phyloP scores from a whole-genome alignment of 495 filamentous ascomycete species.

The Talaromyces trachyspermus region DNA sequence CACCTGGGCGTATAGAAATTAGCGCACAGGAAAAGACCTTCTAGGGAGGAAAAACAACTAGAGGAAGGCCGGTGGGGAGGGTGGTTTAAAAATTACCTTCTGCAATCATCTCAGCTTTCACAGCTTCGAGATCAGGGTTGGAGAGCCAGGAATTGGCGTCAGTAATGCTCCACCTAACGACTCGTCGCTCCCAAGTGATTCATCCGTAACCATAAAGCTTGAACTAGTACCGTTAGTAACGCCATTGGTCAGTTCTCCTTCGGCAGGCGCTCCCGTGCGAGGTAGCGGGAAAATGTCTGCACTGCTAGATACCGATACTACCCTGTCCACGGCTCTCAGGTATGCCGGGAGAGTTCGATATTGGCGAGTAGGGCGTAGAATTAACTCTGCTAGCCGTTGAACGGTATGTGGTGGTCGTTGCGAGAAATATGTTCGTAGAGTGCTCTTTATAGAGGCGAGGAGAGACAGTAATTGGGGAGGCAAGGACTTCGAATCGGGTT shows the following conservation, averaged over 20 bases:
- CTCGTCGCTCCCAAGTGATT: conserved; percentile 69
- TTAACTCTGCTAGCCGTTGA: conserved; percentile 88
- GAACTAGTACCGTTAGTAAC: conserved; percentile 24
- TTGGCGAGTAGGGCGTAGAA: conserved; percentile 66
- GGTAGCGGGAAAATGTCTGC: conserved; percentile 77
- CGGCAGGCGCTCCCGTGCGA: conserved; percentile 23
- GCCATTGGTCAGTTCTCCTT: conserved; percentile 28
- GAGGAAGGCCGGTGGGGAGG: no score
- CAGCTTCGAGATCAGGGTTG: conserved; percentile 25
- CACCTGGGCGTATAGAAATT: conserved; percentile 14
- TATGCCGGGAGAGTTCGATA: conserved; percentile 77
- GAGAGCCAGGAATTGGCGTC: conserved; percentile 90
- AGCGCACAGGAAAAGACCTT: conserved; percentile 5
- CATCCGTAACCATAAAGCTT: conserved; percentile 22
- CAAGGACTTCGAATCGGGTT: conserved; percentile 43
- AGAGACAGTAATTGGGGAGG: conserved; percentile 57
- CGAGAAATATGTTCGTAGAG: conserved; percentile 61
- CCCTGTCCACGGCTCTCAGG: conserved; percentile 83
- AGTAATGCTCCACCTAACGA: conserved; percentile 83
- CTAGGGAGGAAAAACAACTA: not conserved
- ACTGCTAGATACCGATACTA: conserved; percentile 82
- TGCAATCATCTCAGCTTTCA: conserved; percentile 13
- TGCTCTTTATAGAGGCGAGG: conserved; percentile 57
- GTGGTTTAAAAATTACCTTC: conserved; percentile 17
- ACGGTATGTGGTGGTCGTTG: conserved; percentile 82